These are phyloP conservation scores for Cordyceps tenuipes DNA, from an alignment of 2,329 filamentous ascomycete species.

Conservation along the genomic window DNA sequence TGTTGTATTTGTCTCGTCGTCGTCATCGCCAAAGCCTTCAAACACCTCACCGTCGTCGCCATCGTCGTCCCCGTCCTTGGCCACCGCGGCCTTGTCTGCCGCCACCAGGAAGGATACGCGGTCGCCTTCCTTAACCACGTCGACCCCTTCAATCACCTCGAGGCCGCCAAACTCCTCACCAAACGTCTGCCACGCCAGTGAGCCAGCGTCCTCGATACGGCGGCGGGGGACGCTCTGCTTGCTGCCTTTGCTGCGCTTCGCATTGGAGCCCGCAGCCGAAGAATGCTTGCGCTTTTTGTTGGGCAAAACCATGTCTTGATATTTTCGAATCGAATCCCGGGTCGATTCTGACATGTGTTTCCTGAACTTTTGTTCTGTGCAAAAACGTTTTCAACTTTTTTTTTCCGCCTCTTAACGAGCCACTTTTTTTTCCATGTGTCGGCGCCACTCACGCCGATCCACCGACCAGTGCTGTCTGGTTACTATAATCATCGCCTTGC, in stretches of 20 bases:
- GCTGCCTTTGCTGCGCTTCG: slow-evolving; percentile 27
- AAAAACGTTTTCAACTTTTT: neutral
- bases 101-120: slow-evolving; percentile 47
- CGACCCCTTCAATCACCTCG: slow-evolving; percentile 86
- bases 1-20: slow-evolving; percentile 7
- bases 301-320: slow-evolving; percentile 22
- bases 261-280: slow-evolving; percentile 21
- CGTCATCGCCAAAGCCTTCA: slow-evolving; percentile 52
- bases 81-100: slow-evolving; percentile 6
- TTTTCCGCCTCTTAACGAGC: neutral
- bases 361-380: neutral
- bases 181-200: slow-evolving; percentile 61
- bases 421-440: slow-evolving; percentile 1
- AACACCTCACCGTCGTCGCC: slow-evolving; percentile 59
- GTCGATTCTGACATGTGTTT: neutral
- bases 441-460: slow-evolving; percentile 7
- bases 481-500: too few species aligned
- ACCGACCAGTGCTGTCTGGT: neutral
- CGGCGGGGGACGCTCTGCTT: slow-evolving; percentile 21
- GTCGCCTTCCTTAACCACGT: slow-evolving; percentile 62
- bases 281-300: slow-evolving; percentile 33
- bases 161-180: slow-evolving; percentile 90
- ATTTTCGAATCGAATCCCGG: neutral
- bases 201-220: slow-evolving; percentile 34
- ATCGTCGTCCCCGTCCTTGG: slow-evolving; percentile 15